Evolutionary conservation across 2,329 filamentous ascomycete species (phyloP), one percentile per base, ranked within the genome.

Genomic region (Colletotrichum somersetense): DNA sequence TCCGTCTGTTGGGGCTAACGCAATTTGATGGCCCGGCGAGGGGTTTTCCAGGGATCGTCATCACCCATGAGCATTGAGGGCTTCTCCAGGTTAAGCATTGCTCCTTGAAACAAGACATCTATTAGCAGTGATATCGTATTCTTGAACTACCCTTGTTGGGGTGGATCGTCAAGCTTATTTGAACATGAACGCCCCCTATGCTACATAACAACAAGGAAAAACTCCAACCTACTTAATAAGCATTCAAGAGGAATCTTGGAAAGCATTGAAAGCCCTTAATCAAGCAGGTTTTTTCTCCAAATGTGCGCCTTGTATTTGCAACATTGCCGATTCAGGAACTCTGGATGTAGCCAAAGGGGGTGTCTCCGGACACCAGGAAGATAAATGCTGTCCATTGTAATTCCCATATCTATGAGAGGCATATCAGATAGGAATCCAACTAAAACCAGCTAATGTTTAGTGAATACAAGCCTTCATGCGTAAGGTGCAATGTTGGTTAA

Each of bases 231-330:
- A 46, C 44, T 8, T 3, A 46, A 2, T 1, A n/a, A n/a, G n/a
- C n/a, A 2, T 46, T 20, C 7, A 4, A 46, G n/a, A 12, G 11
- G 1, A 23, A 18, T 5, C 6, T 6, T 1, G n/a, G 46, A 12
- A 4, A 48, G 20, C n/a, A 12, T 23, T 48, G 46, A 7, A 6
- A 7, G 18, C 0, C 6, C 3, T 12, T 48, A 1, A 5, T 12
- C 46, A 23, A 23, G 46, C 20, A 48, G 10, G 12, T 5, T 3
- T 1, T 23, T 0, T n/a, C n/a, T 12, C 46, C 10, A 48, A 23
- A 4, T 8, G 1, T 23, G 6, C 42, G 20, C 11, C 3, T 46
- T 11, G 4, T 4, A 4, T 5, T n/a, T n/a, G 18, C 3, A 2
- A n/a, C 8, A 46, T 46, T 0, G 8, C 11, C 4, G 20, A 4